A percentile compares a stretch with the other conserved stretches of the same genome.
Conservation (phyloP, 257 asterid species). For the Penstemon barbatus region DNA sequence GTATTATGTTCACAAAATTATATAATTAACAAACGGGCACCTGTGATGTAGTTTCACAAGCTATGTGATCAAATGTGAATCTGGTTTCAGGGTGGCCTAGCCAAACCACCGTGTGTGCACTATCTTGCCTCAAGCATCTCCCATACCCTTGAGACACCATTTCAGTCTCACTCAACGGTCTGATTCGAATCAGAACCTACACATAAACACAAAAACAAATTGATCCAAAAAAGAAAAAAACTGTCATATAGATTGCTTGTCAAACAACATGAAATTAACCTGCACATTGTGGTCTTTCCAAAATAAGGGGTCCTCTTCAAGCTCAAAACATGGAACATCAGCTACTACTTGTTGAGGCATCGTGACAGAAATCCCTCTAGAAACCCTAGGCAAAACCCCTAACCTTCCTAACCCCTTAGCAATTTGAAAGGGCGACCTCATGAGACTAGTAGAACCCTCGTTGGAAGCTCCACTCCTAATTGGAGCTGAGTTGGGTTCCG, state of each 20-base stretch:
- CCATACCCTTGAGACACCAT: constrained; percentile 65
- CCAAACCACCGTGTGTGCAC: constrained; percentile 64
- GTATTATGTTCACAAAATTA: too few species aligned
- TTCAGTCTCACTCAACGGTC: constrained; percentile 66
- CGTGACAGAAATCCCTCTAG: constrained; percentile 37
- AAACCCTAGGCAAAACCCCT: constrained; percentile 38
- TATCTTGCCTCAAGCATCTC: constrained; percentile 78
- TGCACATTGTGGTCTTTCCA: constrained; percentile 91
- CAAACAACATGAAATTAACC: constrained; percentile 37
- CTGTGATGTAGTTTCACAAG: constrained; percentile 80
- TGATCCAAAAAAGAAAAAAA: background rate
- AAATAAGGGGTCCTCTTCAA: constrained; percentile 54
- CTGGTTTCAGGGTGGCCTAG: constrained; percentile 76
- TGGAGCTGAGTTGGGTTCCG: constrained; percentile 62
- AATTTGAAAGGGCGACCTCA: constrained; percentile 39
- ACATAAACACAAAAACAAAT: background rate
- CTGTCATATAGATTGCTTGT: background rate
- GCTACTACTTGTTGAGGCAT: constrained; percentile 33
- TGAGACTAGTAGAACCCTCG: constrained; percentile 22
- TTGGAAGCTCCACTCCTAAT: constrained; percentile 37
- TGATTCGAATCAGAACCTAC: constrained; percentile 78
- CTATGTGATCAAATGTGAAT: constrained; percentile 82
- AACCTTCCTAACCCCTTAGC: constrained; percentile 38
- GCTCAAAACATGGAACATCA: constrained; percentile 62
- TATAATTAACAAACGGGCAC: constrained; percentile 37